Evolutionary conservation across 257 asterid species (phyloP).

Genomic region (Scutellaria barbata): DNA sequence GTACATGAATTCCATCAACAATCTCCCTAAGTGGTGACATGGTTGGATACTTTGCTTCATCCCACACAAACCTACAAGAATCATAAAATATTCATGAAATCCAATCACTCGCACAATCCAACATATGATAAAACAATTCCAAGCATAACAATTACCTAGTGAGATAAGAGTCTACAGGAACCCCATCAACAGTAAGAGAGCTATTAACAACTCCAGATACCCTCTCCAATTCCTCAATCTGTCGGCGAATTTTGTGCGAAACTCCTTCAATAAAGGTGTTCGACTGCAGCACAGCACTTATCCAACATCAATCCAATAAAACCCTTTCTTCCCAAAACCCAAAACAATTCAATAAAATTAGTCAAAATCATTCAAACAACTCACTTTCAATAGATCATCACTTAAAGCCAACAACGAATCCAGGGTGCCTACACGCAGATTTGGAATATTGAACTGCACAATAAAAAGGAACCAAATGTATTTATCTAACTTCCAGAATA

Average conservation of each 20-base stretch:
- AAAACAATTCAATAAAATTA: slow-evolving; percentile 24
- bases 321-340: slow-evolving; percentile 2
- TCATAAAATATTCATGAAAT: slow-evolving; percentile 19
- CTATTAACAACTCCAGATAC: slow-evolving; percentile 72
- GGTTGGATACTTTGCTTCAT: slow-evolving; percentile 86
- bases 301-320: slow-evolving; percentile 7
- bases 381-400: slow-evolving; percentile 82
- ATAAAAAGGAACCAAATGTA: slow-evolving; percentile 27
- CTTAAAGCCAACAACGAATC: slow-evolving; percentile 82
- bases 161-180: slow-evolving; percentile 92
- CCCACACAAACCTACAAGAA: slow-evolving; percentile 79
- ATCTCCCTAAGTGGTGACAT: slow-evolving; percentile 84
- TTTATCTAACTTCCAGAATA: background rate
- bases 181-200: slow-evolving; percentile 93
- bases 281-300: slow-evolving; percentile 48
- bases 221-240: slow-evolving; percentile 94
- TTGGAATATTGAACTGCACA: slow-evolving; percentile 81
- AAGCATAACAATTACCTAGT: slow-evolving; percentile 57
- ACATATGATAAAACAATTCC: background rate
- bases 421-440: slow-evolving; percentile 91
- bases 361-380: slow-evolving; percentile 23
- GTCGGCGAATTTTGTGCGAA: slow-evolving; percentile 80
- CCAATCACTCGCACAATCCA: slow-evolving; percentile 10
- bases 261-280: slow-evolving; percentile 89
- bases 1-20: slow-evolving; percentile 84